Evolutionary conservation across 2,329 filamentous ascomycete genomes (phyloP), one percentile per base, ranked within the genome.

Genomic region (Emericellopsis cladophorae): DNA sequence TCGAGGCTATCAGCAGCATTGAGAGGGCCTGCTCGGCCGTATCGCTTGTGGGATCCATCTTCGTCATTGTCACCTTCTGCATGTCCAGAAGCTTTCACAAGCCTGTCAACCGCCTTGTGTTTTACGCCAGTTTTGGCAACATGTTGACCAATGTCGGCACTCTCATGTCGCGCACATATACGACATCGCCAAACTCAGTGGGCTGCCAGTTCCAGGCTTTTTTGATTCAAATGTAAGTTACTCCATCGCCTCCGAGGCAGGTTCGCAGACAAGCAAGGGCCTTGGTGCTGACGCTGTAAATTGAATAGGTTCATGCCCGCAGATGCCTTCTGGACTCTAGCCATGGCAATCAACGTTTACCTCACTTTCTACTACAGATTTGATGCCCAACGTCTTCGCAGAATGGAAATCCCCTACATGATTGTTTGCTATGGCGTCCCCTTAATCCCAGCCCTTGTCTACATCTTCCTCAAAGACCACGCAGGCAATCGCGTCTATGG

Each of bases 101-200:
- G 54, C 83, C 85, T n/a, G 88, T 92, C 62, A 92, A 92, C 54
- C 72, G 86, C 15, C 69, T 93, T 0, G 79, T 90, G 9, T 90
- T 93, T 57, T 92, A 83, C 56, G 85, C 86, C 7, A 83, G 82
- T 0, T 82, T 85, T 53, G 86, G 85, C 8, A 93, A 94, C 52
- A 69, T 90, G 50, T 67, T 88, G 59, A 76, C 76, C 45, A 90
- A 87, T 55, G 71, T 86, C 15, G 84, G 79, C 1, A 88, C 85
- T 0, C 59, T 90, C 29, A 84, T 90, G 52, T 79, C 81, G 0
- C 70, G 73, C 31, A 67, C 71, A 1, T 83, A 76, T 32, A 60
- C 85, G 7, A 48, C 53, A 2, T 52, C 63, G 8, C 59, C 67
- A 1, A 46, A 61, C 14, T 70, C 68, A 0, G 67, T 69, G 12